Evolutionary conservation across 1,284 basidiomycete genomes (phyloP), one percentile per base, ranked within the genome.

Genomic region (Tilletia setariae): DNA sequence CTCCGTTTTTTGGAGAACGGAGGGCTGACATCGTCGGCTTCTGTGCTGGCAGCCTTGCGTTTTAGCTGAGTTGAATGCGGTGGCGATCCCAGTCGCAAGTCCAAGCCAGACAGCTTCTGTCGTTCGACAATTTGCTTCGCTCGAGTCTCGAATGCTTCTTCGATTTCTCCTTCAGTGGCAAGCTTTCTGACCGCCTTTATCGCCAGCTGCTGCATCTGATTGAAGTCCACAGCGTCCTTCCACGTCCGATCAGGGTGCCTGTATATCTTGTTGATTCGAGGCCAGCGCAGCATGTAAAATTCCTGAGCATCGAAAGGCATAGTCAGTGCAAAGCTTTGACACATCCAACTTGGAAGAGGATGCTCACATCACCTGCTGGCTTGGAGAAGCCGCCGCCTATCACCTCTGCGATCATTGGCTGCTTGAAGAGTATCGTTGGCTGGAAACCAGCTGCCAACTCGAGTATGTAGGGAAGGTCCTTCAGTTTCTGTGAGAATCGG

Each of bases 221-320:
- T 30, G 35, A 61, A 61, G 13, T 32, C 28, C 16, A 40, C 19
- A 30, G 32, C 56, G 56, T 61, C 32, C 16, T 30, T 13, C 56
- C 56, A 61, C 2, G 56, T 61, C 16, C 56, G 56, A 15, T 61
- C 56, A 8, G 28, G 8, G 19, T 9, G 2, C 2, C 28, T 7
- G 16, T 30, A 40, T 25, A 61, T n/a, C 32, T 61, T 61, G 25
- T 32, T 61, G 56, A 61, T 61, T 25, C 56, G 56, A 35, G 56
- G 56, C 56, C 56, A 61, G 8, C 56, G 28, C 16, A 61, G 56
- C 28, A 40, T 61, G 30, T 61, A 61, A 30, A 35, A 61, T 2
- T 32, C 56, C 56, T 61, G 28, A 13, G 35, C 8, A 35, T 35
- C 19, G 23, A 16, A 32, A 15, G 30, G n/a, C 28, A 25, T 7